These are phyloP conservation scores for Penicillium sp. DNA, from an alignment of 2,329 filamentous ascomycete genomes.

Conservation along the genomic window DNA sequence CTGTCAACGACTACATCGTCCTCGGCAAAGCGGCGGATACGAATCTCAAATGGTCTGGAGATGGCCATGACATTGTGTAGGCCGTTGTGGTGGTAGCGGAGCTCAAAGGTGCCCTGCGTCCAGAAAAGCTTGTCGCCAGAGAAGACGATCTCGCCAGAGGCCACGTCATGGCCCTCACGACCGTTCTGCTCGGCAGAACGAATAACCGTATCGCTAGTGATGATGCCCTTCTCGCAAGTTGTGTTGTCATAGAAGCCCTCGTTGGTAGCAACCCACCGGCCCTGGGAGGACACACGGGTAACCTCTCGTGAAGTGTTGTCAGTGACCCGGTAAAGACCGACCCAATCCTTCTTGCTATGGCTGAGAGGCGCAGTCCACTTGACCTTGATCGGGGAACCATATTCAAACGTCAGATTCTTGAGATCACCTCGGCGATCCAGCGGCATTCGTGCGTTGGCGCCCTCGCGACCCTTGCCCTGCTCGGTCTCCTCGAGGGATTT, in stretches of 20 bases:
- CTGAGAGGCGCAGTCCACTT: conserved; percentile 88
- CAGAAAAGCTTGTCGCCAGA: conserved; percentile 95
- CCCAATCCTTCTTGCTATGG: conserved; percentile 91
- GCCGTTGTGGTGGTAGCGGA: conserved; percentile 93
- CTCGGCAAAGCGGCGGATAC: conserved; percentile 80
- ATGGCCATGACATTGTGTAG: conserved; percentile 94
- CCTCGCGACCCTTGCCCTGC: conserved; percentile 74
- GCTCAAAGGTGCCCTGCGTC: conserved; percentile 95
- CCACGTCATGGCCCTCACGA: conserved; percentile 62
- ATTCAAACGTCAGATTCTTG: conserved; percentile 81
- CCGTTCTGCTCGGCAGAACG: conserved; percentile 51
- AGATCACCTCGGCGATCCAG: conserved; percentile 66
- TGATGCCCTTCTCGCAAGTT: conserved; percentile 76
- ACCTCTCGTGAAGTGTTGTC: conserved; percentile 87
- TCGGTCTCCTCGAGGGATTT: conserved; percentile 61
- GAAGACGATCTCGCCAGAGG: conserved; percentile 84
- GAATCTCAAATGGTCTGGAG: conserved; percentile 90
- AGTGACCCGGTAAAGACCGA: conserved; percentile 93
- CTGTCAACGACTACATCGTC: conserved; percentile 67
- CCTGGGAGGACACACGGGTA: conserved; percentile 83
- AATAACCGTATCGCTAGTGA: conserved; percentile 69
- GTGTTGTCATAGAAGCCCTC: conserved; percentile 76
- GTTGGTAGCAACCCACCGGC: conserved; percentile 86
- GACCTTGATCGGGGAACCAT: conserved; percentile 86
- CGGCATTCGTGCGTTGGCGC: conserved; percentile 70